Base-by-base conservation (phyloP, 2,329 filamentous ascomycete genomes). In the Bipolaris oryzae region DNA sequence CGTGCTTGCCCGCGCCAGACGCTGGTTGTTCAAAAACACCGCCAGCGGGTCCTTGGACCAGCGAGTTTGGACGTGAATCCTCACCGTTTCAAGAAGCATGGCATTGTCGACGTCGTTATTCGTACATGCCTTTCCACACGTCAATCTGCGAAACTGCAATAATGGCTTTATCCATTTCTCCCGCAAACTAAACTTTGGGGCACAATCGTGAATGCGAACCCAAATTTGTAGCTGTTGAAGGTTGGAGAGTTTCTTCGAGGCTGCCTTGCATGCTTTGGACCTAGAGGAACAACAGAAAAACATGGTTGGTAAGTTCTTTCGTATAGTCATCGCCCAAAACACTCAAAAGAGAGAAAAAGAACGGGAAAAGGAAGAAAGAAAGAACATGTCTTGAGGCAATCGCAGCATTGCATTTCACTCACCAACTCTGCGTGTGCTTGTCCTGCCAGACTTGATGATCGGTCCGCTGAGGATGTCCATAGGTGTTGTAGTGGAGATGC, bases 401-500 rank as follows among this genome's bases (percentile, higher is more conserved):
- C 9, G 18, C 21, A 1, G 21, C 3, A 34, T 5, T 15, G 15
- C 10, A 16, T 18, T 21, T 18, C n/a, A 54, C 55, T 10, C 33
- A 58, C 72, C 71, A 73, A 43, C 61, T 61, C 11, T 47, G 38
- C 9, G 45, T 13, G 48, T 76, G 69, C 38, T 72, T 73, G 1
- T 64, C 55, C 25, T 69, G 67, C 67, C 65, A 75, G 10, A 57
- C 21, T 7, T 42, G 10, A 41, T 73, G 39, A 1, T 50, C 7
- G 11, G 20, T 35, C 3, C 11, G 18, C 7, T n/a, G 7, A 7
- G 72, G 70, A 25, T 51, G 28, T 23, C 70, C 69, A 47, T 75
- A 76, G 1, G 66, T 68, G 9, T 47, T 34, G 57, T 76, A 75
- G 43, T 73, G 60, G 7, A 76, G 53, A 16, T 74, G 57, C 4